Base-by-base conservation (phyloP, 2,329 filamentous ascomycete genomes). In the Botrytis sinoallii region DNA sequence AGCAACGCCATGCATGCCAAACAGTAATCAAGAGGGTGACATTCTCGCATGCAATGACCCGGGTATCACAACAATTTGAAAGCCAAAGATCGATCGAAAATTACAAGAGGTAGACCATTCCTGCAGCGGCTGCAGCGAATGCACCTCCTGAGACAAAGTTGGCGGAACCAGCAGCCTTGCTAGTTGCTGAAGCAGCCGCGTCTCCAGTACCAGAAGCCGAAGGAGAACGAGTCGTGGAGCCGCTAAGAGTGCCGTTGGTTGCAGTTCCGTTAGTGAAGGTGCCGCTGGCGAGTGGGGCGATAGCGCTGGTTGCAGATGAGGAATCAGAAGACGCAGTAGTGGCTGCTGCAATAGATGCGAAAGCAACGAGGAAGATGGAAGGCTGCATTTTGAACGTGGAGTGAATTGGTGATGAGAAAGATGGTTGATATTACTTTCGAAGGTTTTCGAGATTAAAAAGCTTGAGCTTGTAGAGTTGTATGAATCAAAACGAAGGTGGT, bases 321-420 rank as follows among this genome's bases (percentile, higher is more conserved):
- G 72, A 29, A n/a, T 40, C n/a, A 66, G 67, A 44, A 20, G 46
- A n/a, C 29, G 74, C 72, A n/a, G 74, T 75, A 32, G 74, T 71
- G 59, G 76, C 76, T 38, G 71, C 46, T 22, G 74, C 75, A 59
- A 76, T 7, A 42, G 71, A 72, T 46, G 74, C 74, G 48, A 77
- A 73, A 55, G 73, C 70, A 71, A 76, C 32, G 63, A 76, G 32
- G 44, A 75, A 40, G 63, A 76, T 32, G 46, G 74, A 73, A 40
- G 67, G 61, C 48, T 73, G 66, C 76, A 77, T 77, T 67, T 74
- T 75, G 55, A 25, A 55, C 20, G 42, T 38, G 65, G 60, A 65
- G n/a, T 68, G 35, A 35, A 29, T 72, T 68, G 52, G 29, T 40
- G 40, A 40, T 60, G 16, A 38, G 25, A 29, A 46, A 60, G 42